phyloP scores from a whole-genome alignment of 352 stramenopile species.

The Elongisporangium prolatum region DNA sequence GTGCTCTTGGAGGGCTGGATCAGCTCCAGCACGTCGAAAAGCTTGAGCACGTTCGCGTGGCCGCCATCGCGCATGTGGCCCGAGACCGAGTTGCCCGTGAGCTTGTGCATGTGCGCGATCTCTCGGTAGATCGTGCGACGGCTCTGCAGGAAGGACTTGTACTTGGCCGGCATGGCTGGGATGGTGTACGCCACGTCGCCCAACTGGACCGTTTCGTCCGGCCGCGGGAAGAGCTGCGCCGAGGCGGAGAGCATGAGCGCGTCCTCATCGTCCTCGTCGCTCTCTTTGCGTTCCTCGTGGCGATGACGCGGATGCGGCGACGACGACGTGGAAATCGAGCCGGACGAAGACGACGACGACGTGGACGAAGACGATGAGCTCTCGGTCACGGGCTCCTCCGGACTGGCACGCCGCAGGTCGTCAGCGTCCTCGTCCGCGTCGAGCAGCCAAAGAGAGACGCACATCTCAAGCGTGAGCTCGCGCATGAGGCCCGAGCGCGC shows the following conservation, averaged over 20 bases:
- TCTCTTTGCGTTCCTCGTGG: constrained; percentile 8
- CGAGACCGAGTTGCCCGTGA: constrained; percentile 77
- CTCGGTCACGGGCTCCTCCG: not conserved
- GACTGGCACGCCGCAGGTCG: constrained; percentile 6
- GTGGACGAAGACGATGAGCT: not conserved
- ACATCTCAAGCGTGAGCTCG: constrained; percentile 86
- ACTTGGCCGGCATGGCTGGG: constrained; percentile 91
- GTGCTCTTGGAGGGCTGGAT: constrained; percentile 93
- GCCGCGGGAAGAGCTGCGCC: constrained; percentile 12
- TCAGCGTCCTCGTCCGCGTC: constrained; percentile 56
- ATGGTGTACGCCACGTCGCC: constrained; percentile 53
- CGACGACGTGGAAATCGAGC: not conserved
- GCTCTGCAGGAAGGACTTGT: constrained; percentile 89
- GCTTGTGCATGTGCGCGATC: constrained; percentile 94
- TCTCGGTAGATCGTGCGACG: constrained; percentile 93
- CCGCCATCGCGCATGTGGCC: constrained; percentile 68
- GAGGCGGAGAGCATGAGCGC: not conserved
- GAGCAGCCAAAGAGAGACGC: constrained; percentile 73
- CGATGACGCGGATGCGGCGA: constrained; percentile 7
- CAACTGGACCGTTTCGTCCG: constrained; percentile 19
- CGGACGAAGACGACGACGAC: not conserved
- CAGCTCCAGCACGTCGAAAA: constrained; percentile 95
- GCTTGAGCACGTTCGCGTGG: constrained; percentile 94
- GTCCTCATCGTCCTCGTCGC: constrained; percentile 1
- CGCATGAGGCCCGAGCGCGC: constrained; percentile 25